Conservation (phyloP, 306 rosid genomes). For the Pueraria montana region DNA sequence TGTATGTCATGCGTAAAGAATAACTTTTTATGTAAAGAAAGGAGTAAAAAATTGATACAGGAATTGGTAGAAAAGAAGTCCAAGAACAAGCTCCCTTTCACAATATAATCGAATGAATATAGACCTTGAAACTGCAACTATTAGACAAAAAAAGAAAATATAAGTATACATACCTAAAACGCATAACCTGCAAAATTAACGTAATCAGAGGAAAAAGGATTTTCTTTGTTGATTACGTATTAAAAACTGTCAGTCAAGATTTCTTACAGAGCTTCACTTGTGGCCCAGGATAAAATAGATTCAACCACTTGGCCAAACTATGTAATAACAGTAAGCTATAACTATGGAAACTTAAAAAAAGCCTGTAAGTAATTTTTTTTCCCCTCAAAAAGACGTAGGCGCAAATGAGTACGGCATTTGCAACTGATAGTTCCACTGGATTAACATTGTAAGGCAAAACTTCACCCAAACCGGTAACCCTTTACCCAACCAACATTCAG, state of each 20-base stretch:
- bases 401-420: conserved; percentile 73
- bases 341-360: conserved; percentile 52
- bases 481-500: conserved; percentile 44
- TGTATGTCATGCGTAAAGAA: neutral
- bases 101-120: neutral
- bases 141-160: neutral
- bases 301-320: conserved; percentile 46
- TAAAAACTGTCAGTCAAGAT: conserved; percentile 48
- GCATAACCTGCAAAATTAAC: neutral
- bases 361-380: conserved; percentile 60
- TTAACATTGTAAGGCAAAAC: conserved; percentile 45
- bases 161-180: neutral
- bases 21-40: neutral
- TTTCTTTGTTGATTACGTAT: conserved; percentile 54
- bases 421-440: conserved; percentile 75
- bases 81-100: neutral
- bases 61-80: neutral
- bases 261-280: conserved; percentile 51
- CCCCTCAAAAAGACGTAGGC: conserved; percentile 46
- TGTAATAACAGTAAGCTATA: conserved; percentile 41
- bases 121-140: neutral
- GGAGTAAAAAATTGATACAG: neutral
- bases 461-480: conserved; percentile 48
- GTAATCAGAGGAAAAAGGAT: conserved; percentile 35
- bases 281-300: conserved; percentile 47